Conservation (phyloP, 148 eudicot species). For the Spergularia bocconei region DNA sequence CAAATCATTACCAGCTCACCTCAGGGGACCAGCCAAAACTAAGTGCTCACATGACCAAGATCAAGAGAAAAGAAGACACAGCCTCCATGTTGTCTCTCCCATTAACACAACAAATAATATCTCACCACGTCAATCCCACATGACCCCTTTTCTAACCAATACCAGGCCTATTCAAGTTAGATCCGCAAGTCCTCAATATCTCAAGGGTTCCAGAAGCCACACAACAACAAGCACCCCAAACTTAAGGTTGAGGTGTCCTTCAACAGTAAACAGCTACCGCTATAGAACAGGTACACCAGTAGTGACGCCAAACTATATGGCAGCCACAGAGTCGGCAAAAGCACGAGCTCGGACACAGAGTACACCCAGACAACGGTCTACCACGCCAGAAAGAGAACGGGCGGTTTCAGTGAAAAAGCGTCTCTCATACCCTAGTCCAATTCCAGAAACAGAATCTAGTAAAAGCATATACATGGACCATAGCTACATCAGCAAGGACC, state of each 20-base stretch:
- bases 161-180: conserved; percentile 41
- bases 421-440: conserved; percentile 57
- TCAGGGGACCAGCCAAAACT: conserved; percentile 15
- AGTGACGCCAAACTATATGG: conserved; percentile 65
- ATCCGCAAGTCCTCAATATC: conserved; percentile 57
- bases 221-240: conserved; percentile 63
- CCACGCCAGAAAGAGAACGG: conserved; percentile 64
- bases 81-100: conserved; percentile 35
- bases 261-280: conserved; percentile 10
- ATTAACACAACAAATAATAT: conserved; percentile 11
- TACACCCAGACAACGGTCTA: conserved; percentile 61
- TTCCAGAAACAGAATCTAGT: conserved; percentile 13
- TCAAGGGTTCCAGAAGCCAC: conserved; percentile 33
- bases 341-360: conserved; percentile 61
- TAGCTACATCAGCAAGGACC: conserved; percentile 37
- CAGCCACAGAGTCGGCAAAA: conserved; percentile 82
- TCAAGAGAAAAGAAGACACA: conserved; percentile 13
- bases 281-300: conserved; percentile 10
- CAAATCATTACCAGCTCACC: conserved; percentile 39
- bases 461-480: conserved; percentile 29
- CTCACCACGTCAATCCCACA: conserved; percentile 9
- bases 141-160: conserved; percentile 46
- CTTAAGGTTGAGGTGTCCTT: conserved; percentile 37
- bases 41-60: conserved; percentile 24
- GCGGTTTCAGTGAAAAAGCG: conserved; percentile 57